phyloP scores from a whole-genome alignment of 257 asterid genomes.

The Solanum paucissectum region DNA sequence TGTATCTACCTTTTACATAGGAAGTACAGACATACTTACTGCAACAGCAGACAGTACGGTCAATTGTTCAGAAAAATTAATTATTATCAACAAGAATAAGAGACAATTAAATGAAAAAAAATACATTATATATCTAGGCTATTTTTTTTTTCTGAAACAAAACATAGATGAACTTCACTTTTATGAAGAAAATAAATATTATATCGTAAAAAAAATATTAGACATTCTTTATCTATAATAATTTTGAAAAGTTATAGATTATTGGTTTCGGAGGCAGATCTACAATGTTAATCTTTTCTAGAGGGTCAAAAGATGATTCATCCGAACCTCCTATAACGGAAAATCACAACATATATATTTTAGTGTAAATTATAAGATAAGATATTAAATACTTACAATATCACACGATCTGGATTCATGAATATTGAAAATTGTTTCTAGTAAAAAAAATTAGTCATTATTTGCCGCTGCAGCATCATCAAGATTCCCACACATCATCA shows the following conservation, averaged over 20 bases:
- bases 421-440: neutral
- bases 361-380: neutral
- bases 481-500: slow-evolving; percentile 40
- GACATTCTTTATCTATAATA: neutral
- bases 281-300: neutral
- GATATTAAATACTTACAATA: neutral
- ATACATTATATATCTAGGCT: neutral
- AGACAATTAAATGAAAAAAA: neutral
- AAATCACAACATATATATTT: neutral
- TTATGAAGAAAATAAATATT: neutral
- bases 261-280: neutral
- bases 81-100: neutral
- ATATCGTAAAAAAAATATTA: neutral
- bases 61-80: neutral
- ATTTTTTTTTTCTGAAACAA: neutral
- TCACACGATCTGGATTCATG: neutral
- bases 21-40: neutral
- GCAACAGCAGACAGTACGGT: neutral
- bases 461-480: slow-evolving; percentile 84
- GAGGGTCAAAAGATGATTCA: neutral
- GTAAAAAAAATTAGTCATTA: slow-evolving; percentile 17
- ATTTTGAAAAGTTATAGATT: neutral
- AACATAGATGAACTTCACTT: neutral
- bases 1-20: neutral
- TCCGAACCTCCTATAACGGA: neutral